A percentile compares a stretch with the other conserved stretches of the same genome.
Evolutionary conservation across 73 alveolate species (phyloP).

Genomic region (Paramecium tetraurelia): DNA sequence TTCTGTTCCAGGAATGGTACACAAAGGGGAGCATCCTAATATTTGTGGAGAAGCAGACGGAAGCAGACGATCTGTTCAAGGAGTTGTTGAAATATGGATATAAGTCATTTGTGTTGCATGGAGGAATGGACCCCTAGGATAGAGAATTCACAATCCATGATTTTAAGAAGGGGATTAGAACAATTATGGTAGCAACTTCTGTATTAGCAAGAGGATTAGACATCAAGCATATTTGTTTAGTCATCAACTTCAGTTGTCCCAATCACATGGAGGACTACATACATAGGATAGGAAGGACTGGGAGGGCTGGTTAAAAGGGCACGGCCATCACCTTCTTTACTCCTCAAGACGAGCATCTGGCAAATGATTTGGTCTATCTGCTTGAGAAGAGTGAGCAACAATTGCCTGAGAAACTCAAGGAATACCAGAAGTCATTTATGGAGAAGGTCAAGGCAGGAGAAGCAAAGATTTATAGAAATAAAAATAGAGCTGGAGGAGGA

Average conservation of each 20-base stretch:
- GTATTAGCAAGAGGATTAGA: conserved; percentile 97
- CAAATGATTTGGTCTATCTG: conserved; percentile 91
- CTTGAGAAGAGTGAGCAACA: conserved; percentile 87
- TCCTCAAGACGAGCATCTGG: conserved; percentile 88
- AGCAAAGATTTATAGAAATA: conserved; percentile 87
- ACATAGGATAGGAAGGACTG: conserved; percentile 99
- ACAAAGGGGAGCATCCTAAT: conserved; percentile 87
- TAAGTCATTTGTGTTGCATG: conserved; percentile 89
- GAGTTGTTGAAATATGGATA: conserved; percentile 86
- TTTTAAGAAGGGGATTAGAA: conserved; percentile 90
- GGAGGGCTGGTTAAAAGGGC: conserved; percentile 97
- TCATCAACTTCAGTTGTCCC: conserved; percentile 95
- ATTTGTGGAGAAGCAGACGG: conserved; percentile 92
- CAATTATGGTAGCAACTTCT: conserved; percentile 95
- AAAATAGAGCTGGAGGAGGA: conserved; percentile 95
- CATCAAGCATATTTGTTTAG: conserved; percentile 87
- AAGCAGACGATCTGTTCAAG: conserved; percentile 94
- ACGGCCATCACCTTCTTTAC: conserved; percentile 96
- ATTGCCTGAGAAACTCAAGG: conserved; percentile 90
- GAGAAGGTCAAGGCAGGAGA: conserved; percentile 92
- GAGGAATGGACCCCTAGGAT: conserved; percentile 96
- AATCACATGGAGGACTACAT: conserved; percentile 98
- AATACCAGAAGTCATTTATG: conserved; percentile 82
- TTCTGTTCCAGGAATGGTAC: conserved; percentile 86
- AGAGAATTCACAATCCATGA: conserved; percentile 90